Conservation (phyloP, 208 protist species). For the Histomonas meleagridis region DNA sequence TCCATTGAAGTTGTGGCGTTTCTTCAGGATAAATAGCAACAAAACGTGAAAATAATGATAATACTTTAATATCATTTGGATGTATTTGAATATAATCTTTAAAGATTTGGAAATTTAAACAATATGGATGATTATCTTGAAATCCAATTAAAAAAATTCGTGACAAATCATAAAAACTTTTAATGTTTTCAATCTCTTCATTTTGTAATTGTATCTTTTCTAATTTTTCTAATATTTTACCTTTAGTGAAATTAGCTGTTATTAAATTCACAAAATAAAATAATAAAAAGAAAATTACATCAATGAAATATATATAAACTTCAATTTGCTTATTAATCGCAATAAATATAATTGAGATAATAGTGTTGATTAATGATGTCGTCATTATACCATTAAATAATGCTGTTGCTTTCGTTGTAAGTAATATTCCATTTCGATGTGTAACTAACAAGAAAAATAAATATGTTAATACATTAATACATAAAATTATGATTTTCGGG, state of each 20-base stretch:
- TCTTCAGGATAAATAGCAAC: slow-evolving; percentile 18
- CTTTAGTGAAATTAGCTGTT: background rate
- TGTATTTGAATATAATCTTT: background rate
- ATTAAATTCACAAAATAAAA: background rate
- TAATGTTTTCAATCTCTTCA: too few species aligned
- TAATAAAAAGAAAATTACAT: background rate
- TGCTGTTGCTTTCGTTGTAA: too few species aligned
- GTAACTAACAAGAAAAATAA: too few species aligned
- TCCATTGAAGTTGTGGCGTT: background rate
- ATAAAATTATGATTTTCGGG: too few species aligned
- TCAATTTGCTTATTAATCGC: background rate
- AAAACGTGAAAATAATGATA: background rate
- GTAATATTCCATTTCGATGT: too few species aligned
- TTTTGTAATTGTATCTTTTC: background rate
- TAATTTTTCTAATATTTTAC: background rate
- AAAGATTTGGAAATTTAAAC: background rate
- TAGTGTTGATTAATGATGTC: background rate
- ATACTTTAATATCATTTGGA: background rate
- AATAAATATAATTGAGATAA: background rate
- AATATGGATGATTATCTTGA: background rate
- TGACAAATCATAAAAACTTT: background rate
- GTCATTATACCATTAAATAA: too few species aligned
- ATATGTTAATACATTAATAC: too few species aligned
- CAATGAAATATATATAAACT: background rate
- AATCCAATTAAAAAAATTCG: background rate